Conservation (phyloP, 75 land plant species). For the Pinus tabuliformis region DNA sequence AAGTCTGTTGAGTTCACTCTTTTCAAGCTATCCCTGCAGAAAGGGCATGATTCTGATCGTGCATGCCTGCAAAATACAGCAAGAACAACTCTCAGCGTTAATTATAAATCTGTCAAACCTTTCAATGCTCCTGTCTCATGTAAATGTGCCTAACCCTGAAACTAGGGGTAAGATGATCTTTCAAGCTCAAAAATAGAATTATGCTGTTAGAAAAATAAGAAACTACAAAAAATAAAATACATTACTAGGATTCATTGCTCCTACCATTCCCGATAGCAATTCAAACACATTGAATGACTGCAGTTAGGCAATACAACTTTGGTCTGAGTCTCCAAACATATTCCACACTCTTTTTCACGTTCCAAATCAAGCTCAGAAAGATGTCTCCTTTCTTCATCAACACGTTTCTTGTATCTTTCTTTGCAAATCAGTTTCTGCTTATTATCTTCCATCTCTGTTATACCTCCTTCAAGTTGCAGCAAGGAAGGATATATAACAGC, state of each 20-base stretch:
- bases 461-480: slow-evolving; percentile 48
- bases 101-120: neutral
- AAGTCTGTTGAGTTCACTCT: slow-evolving; percentile 78
- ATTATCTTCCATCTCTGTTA: slow-evolving; percentile 30
- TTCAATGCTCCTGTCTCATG: neutral
- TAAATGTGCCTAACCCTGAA: neutral
- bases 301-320: slow-evolving; percentile 74
- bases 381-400: slow-evolving; percentile 21
- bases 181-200: too few relatives aligned
- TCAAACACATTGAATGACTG: slow-evolving; percentile 72
- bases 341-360: slow-evolving; percentile 80
- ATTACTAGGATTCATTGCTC: neutral
- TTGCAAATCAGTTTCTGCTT: slow-evolving; percentile 14
- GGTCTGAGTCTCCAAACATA: slow-evolving; percentile 64
- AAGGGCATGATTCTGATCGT: slow-evolving; percentile 87
- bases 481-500: slow-evolving; percentile 75
- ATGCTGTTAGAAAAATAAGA: neutral
- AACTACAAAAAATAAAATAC: neutral
- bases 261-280: slow-evolving; percentile 85
- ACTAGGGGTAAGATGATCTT: neutral
- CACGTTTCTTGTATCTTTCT: slow-evolving; percentile 22
- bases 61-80: slow-evolving; percentile 50
- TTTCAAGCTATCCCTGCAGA: slow-evolving; percentile 79
- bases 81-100: neutral
- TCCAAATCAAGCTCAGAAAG: slow-evolving; percentile 33